Evolutionary conservation across 2,329 filamentous ascomycete species (phyloP).

Genomic region (Phyllosticta ampelicida): DNA sequence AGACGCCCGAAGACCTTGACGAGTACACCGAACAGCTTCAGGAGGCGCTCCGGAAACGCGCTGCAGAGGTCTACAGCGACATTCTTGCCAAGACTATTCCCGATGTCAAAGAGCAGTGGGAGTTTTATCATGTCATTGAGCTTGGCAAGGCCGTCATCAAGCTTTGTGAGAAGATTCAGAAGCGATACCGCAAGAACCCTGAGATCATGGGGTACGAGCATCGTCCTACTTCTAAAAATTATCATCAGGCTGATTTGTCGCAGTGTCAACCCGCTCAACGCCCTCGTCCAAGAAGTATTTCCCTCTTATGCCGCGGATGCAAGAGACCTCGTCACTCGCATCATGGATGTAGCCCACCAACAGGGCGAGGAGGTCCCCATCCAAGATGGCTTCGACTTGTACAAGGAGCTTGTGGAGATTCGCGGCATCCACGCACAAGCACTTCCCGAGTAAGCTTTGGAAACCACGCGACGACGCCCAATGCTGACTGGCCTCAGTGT

Average conservation of each 20-base stretch:
- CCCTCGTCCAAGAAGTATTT: constrained; percentile 72
- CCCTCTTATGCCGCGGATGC: constrained; percentile 87
- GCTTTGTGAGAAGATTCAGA: constrained; percentile 78
- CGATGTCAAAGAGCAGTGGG: constrained; percentile 69
- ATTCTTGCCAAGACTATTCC: constrained; percentile 74
- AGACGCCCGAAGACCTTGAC: constrained; percentile 56
- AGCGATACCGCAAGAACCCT: constrained; percentile 79
- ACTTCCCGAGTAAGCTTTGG: constrained; percentile 46
- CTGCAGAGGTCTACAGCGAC: constrained; percentile 66
- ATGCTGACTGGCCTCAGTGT: constrained; percentile 23
- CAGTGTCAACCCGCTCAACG: constrained; percentile 49
- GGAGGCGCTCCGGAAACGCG: constrained; percentile 62
- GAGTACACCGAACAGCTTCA: constrained; percentile 62
- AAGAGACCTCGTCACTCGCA: constrained; percentile 69
- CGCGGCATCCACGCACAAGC: constrained; percentile 68
- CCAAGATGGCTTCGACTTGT: constrained; percentile 88
- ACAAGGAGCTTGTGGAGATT: constrained; percentile 77
- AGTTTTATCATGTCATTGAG: constrained; percentile 82
- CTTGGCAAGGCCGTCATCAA: constrained; percentile 79
- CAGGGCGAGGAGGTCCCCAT: constrained; percentile 68
- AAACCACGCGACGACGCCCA: neutral
- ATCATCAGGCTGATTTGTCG: constrained; percentile 14
- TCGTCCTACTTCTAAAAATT: constrained; percentile 12
- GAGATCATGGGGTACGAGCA: constrained; percentile 62
- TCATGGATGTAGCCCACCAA: constrained; percentile 61